phyloP scores from a whole-genome alignment of 495 filamentous ascomycete genomes.

The Terfezia boudieri region DNA sequence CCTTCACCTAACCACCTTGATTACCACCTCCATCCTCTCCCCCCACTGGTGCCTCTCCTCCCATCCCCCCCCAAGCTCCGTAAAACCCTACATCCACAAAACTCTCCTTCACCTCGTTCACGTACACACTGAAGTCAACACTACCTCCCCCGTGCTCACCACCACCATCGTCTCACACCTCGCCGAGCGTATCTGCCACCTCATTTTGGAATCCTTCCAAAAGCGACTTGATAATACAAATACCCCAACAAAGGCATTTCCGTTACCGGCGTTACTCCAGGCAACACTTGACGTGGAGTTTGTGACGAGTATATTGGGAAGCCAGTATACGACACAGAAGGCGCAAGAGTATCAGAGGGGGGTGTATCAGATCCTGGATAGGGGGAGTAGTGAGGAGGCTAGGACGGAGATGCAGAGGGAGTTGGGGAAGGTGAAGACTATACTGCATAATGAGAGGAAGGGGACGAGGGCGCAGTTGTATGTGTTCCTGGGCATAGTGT shows the following conservation, averaged over 20 bases:
- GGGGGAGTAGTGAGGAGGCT: slow-evolving; percentile 66
- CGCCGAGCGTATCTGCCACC: slow-evolving; percentile 47
- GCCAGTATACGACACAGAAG: slow-evolving; percentile 61
- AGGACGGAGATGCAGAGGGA: slow-evolving; percentile 58
- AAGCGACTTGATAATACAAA: slow-evolving; percentile 20
- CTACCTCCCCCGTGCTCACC: slow-evolving; percentile 50
- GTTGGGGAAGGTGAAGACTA: slow-evolving; percentile 64
- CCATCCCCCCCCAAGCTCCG: slow-evolving; percentile 41
- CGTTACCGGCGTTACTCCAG: slow-evolving; percentile 72
- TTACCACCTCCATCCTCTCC: slow-evolving; percentile 45
- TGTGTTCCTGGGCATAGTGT: slow-evolving; percentile 7
- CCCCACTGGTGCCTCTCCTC: slow-evolving; percentile 46
- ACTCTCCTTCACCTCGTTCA: slow-evolving; percentile 61
- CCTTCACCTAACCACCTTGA: slow-evolving; percentile 34
- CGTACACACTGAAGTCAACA: slow-evolving; percentile 77
- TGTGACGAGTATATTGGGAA: slow-evolving; percentile 25
- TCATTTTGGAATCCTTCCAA: slow-evolving; percentile 50
- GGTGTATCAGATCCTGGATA: slow-evolving; percentile 75
- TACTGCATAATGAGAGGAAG: slow-evolving; percentile 64
- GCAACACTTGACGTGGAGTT: slow-evolving; percentile 95
- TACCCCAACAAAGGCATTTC: slow-evolving; percentile 27
- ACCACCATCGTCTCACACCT: slow-evolving; percentile 55
- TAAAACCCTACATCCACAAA: slow-evolving; percentile 71
- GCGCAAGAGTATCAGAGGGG: slow-evolving; percentile 57
- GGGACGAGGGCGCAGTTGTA: slow-evolving; percentile 60